These are phyloP conservation scores for Penicillium sclerotigenum DNA, from an alignment of 2,329 filamentous ascomycete species.

Conservation along the genomic window DNA sequence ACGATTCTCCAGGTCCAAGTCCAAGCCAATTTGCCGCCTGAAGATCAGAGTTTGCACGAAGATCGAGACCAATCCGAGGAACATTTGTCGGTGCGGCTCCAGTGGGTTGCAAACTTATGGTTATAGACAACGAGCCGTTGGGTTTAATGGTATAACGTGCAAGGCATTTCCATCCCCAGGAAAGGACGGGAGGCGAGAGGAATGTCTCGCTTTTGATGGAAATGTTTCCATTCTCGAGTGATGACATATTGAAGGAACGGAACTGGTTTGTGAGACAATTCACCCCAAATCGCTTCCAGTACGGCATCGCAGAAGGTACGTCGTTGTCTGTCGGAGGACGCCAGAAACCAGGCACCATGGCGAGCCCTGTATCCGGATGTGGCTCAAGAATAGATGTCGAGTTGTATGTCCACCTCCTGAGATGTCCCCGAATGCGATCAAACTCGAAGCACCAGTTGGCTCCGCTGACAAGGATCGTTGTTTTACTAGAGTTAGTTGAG, in stretches of 20 bases:
- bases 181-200: conserved; percentile 23
- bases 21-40: conserved; percentile 26
- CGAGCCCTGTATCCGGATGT: conserved; percentile 5
- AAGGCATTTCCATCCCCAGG: conserved; percentile 21
- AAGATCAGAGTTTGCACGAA: conserved; percentile 10
- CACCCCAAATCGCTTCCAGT: conserved; percentile 28
- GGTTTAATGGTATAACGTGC: conserved; percentile 16
- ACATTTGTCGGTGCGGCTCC: conserved; percentile 16
- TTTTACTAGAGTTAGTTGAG: background rate
- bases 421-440: conserved; percentile 4
- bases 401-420: conserved; percentile 2
- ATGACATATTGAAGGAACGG: background rate
- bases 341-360: conserved; percentile 29
- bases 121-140: conserved; percentile 10
- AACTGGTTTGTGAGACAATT: background rate
- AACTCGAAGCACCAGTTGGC: conserved; percentile 8
- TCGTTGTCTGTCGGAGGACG: conserved; percentile 35
- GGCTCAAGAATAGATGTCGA: background rate
- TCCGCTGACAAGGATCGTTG: background rate
- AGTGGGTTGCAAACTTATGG: conserved; percentile 8
- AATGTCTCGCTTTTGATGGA: conserved; percentile 14
- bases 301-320: conserved; percentile 21
- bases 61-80: conserved; percentile 19
- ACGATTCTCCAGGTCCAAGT: conserved; percentile 26
- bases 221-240: background rate